A percentile compares a stretch with the other conserved stretches of the same genome.
These are phyloP conservation scores for Panus rudis DNA, from an alignment of 768 basidiomycete species.

Conservation along the genomic window DNA sequence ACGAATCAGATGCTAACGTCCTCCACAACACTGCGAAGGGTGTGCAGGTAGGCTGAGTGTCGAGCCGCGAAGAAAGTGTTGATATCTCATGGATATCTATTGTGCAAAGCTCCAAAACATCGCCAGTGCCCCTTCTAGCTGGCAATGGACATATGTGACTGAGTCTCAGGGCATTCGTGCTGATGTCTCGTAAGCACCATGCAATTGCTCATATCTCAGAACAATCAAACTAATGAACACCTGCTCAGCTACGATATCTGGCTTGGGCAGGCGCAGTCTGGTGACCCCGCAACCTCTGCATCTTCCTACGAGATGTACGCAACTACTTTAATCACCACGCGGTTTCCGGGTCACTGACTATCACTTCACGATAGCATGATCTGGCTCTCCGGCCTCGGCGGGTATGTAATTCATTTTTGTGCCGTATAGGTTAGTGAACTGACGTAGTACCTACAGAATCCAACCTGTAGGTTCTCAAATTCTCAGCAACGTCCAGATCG, in stretches of 20 bases:
- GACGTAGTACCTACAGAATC: constrained; percentile 28
- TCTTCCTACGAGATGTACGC: constrained; percentile 50
- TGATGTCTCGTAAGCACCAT: constrained; percentile 39
- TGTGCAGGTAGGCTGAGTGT: constrained; percentile 29
- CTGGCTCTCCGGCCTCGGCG: constrained; percentile 51
- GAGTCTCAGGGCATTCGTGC: constrained; percentile 41
- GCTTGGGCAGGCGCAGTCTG: constrained; percentile 37
- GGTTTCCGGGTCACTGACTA: not conserved
- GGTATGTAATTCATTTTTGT: constrained; percentile 26
- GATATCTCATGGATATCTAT: not conserved
- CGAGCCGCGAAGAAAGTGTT: not conserved
- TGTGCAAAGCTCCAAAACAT: constrained; percentile 32
- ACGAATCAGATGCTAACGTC: constrained; percentile 41
- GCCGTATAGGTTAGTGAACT: not conserved
- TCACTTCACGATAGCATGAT: constrained; percentile 44
- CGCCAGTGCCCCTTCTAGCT: constrained; percentile 39
- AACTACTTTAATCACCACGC: not conserved
- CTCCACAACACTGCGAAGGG: constrained; percentile 39
- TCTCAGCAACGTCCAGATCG: constrained; percentile 33
- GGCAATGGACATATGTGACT: constrained; percentile 43
- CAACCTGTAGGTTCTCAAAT: constrained; percentile 48
- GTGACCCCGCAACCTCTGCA: constrained; percentile 37
- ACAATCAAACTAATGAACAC: no score
- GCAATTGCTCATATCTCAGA: not conserved
- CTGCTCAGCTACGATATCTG: constrained; percentile 44